Base-by-base conservation (phyloP, 2,329 filamentous ascomycete species). In the Hypoxylon sp. region DNA sequence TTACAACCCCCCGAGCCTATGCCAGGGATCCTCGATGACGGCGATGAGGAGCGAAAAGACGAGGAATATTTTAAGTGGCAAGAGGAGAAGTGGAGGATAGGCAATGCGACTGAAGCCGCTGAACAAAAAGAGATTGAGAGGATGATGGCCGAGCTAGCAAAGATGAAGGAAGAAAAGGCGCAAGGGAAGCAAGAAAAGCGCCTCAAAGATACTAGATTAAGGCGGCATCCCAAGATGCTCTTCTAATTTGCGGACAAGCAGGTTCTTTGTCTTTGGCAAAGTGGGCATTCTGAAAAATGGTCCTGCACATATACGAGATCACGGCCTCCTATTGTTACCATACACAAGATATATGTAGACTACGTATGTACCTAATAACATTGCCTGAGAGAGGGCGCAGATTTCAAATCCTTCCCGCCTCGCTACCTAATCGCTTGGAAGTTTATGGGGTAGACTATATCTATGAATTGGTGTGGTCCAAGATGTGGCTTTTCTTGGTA, bases 1-100 rank as follows among this genome's bases (percentile, higher is more conserved):
- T 64, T 78, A 33, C 77, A 78, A 59, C 69, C 73, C 2, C 72
- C 77, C 2, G 76, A 77, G 66, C 48, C 70, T 3, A 60, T 80
- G 48, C 54, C 68, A 67, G 75, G 74, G 17, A 74, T 78, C 13
- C 74, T 76, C 17, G 77, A 78, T 51, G 75, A 78, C 31, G 77
- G 77, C 52, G 72, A 78, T 42, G 73, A 74, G n/a, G 76, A 76
- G 64, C 71, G 76, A 11, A 75, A 73, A 33, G 71, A 76, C 29
- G 74, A 77, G 13, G 47, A 66, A 3, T 75, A 76, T 17, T 63
- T 55, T 17, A 68, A 72, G 9, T 73, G 75, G 67, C 24, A 73
- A 2, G 68, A 74, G 11, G 56, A 74, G 54, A 70, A 73, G 53
- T 74, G 76, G 44, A 75, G 74, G 63, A 63, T 71, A 11, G 75